Evolutionary conservation across 208 protist genomes (phyloP).

Genomic region (Acanthamoeba culbertsoni): DNA sequence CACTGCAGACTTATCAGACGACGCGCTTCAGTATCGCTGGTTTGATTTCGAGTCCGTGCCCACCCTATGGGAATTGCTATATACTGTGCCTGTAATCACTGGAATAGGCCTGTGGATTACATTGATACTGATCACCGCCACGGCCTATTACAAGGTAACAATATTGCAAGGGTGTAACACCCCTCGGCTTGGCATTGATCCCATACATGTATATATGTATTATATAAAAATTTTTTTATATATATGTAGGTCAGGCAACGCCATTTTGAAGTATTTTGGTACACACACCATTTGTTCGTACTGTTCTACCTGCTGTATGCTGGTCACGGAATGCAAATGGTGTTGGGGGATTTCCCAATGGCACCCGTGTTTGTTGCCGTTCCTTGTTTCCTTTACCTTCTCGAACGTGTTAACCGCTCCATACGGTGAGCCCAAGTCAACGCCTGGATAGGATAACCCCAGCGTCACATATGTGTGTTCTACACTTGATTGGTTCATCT

Average conservation of each 20-base stretch:
- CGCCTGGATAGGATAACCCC: too few relatives aligned
- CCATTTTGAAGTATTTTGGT: constrained; percentile 88
- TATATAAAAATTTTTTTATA: neutral
- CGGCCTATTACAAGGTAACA: neutral
- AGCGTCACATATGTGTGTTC: too few relatives aligned
- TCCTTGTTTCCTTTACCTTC: constrained; percentile 74
- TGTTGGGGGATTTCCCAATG: constrained; percentile 9
- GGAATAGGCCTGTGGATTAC: neutral
- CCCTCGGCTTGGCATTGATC: too few relatives aligned
- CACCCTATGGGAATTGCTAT: neutral
- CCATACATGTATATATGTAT: too few relatives aligned
- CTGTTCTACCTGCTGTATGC: constrained; percentile 79
- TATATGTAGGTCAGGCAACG: constrained; percentile 64
- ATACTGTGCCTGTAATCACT: neutral
- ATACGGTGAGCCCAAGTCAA: constrained; percentile 1
- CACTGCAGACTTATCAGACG: neutral
- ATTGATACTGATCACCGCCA: neutral
- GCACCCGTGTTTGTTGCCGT: constrained; percentile 72
- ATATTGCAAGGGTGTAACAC: too few relatives aligned
- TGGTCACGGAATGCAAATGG: constrained; percentile 72
- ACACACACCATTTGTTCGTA: constrained; percentile 86
- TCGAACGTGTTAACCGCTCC: constrained; percentile 79
- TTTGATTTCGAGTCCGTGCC: neutral
- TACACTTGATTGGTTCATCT: neutral
- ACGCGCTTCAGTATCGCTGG: neutral